Evolutionary conservation across 768 basidiomycete species (phyloP).

Genomic region (Clitopilus hobsonii): DNA sequence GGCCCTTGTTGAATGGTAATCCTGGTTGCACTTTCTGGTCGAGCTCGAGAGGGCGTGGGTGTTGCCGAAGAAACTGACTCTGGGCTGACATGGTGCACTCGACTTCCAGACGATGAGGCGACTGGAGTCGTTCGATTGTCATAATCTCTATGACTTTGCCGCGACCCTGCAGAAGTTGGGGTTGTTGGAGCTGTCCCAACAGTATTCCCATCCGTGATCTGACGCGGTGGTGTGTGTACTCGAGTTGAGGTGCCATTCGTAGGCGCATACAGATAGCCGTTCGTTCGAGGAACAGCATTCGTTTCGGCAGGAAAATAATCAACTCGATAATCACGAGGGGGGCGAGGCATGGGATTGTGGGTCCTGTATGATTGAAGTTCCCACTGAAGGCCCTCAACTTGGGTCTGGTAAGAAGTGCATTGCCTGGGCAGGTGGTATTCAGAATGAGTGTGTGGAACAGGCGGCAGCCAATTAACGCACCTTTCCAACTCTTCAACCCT

Average conservation of each 20-base stretch:
- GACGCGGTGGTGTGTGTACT: background rate
- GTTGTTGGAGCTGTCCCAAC: background rate
- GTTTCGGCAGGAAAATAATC: background rate
- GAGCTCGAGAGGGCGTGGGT: background rate
- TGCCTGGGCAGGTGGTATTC: background rate
- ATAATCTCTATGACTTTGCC: background rate
- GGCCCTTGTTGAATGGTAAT: background rate
- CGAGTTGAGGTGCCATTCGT: background rate
- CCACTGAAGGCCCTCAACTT: background rate
- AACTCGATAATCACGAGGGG: background rate
- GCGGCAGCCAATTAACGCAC: background rate
- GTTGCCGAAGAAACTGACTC: background rate
- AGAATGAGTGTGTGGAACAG: too few relatives aligned
- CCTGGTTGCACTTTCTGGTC: background rate
- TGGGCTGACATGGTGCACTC: background rate
- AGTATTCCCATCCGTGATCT: background rate
- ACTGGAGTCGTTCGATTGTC: background rate
- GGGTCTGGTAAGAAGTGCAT: background rate
- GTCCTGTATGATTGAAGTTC: background rate
- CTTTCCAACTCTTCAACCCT: background rate
- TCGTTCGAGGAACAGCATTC: background rate
- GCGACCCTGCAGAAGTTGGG: background rate
- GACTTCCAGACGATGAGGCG: background rate
- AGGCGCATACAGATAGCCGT: background rate
- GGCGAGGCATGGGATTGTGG: background rate